Conservation (phyloP, 2,329 filamentous ascomycete genomes). For the Aspergillus tanneri region DNA sequence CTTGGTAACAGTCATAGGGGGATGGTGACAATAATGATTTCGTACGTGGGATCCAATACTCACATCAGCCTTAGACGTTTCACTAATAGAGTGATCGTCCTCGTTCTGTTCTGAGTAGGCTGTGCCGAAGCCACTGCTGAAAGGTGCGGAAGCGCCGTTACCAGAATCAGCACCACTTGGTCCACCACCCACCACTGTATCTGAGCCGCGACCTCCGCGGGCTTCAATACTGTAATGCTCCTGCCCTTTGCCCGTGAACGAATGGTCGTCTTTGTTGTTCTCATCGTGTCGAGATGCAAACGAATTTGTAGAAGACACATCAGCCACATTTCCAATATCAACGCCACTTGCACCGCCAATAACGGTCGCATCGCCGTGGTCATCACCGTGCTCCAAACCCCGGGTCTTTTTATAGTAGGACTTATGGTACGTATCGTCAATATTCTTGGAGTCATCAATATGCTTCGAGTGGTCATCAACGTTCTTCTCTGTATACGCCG, state of each 20-base stretch:
- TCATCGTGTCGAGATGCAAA: constrained; percentile 1
- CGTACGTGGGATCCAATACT: too few species aligned
- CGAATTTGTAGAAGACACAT: constrained; percentile 9
- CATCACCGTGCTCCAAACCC: background rate
- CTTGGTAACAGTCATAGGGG: background rate
- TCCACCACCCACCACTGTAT: background rate
- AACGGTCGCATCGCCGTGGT: background rate
- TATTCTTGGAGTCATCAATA: too few species aligned
- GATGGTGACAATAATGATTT: background rate
- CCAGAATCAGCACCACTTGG: constrained; percentile 10
- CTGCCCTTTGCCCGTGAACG: background rate
- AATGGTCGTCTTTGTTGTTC: background rate
- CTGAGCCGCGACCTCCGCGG: constrained; percentile 11
- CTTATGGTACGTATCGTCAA: too few species aligned
- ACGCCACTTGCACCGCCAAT: too few species aligned
- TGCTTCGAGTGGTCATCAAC: too few species aligned
- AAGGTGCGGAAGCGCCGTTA: background rate
- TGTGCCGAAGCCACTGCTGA: background rate
- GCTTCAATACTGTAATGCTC: too few species aligned
- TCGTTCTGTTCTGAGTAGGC: background rate
- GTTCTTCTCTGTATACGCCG: too few species aligned
- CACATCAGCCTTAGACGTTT: background rate
- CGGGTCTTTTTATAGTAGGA: background rate
- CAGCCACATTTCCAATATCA: constrained; percentile 11
- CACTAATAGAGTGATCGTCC: constrained; percentile 13